Evolutionary conservation across 2,329 filamentous ascomycete species (phyloP), one percentile per base, ranked within the genome.

Genomic region (Colletotrichum sp.): DNA sequence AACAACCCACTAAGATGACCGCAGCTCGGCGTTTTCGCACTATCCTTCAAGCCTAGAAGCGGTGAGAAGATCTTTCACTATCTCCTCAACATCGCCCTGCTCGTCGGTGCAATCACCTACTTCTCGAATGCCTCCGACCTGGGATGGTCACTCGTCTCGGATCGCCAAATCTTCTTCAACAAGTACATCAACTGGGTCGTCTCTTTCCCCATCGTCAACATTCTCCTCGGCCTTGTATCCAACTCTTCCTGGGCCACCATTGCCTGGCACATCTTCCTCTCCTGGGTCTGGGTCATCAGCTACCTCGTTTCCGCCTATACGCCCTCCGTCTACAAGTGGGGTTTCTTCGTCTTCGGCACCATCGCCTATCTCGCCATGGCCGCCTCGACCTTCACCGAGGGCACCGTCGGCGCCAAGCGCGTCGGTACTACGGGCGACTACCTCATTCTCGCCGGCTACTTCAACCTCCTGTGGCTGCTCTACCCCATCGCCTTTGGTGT

Each of bases 41-140:
- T 87, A 7, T 85, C 84, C 75, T 85, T 88, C 79, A 80, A 83
- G 13, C 85, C 88, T 48, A 84, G 82, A 58, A 81, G 85, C 48
- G 86, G 86, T 67, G 88, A 91, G 79, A 86, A 85, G 78, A 86
- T 91, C 78, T 91, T 91, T 84, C 89, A 91, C 83, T 90, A 91
- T 80, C 82, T 90, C 76, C 89, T 90, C 81, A 85, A 82, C 77
- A 83, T 90, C 68, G 85, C 86, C 43, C 84, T 88, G 55, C 83
- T 91, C 12, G 85, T 87, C 75, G 89, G 88, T 71, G 79, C 86
- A 24, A 84, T 90, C 77, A 80, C 85, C 67, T 91, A 91, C 85
- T 91, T 83, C 77, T 84, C 89, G 74, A 84, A 87, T 81, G 90
- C 89, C 7, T 87, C 89, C 7, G 86, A 90, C 77, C 84, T 91